Base-by-base conservation (phyloP, 2,329 filamentous ascomycete genomes). In the Penicillium sp. region DNA sequence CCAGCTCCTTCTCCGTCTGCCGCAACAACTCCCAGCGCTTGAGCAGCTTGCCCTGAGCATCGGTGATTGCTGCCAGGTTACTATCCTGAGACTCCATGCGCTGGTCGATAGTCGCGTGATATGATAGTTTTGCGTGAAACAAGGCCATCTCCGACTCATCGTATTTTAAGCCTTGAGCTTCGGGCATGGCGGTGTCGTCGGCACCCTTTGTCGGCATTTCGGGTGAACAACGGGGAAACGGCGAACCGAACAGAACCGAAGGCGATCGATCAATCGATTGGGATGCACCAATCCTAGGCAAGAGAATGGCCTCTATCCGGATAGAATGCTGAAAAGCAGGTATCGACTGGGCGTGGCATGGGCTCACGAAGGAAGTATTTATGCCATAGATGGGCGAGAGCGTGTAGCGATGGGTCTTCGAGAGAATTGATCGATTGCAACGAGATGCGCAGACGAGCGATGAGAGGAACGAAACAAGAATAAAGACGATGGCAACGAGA, bases 81-180 rank as follows among this genome's bases (percentile, higher is more conserved):
- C 63, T 54, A 56, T 74, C 71, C 49, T 71, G 58, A 3, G 70
- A 68, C 27, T 67, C 67, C 58, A 70, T 64, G 29, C 72, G 70
- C 16, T 66, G 65, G 26, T 74, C 71, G 37, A 72, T 69, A 2
- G 72, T 74, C 33, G 71, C 62, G 45, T 73, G 68, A 29, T 74
- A 74, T 10, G 68, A 68, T 19, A 74, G 56, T 53, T 74, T 72
- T 43, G 72, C 72, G 39, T 68, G 68, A 52, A 74, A 74, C 37
- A 73, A 67, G 1, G 70, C 70, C 71, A 74, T 74, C 44, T 74
- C 71, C 47, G 68, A 71, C 62, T 74, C 70, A 54, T 74, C 71
- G 59, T 74, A 74, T 49, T 63, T 69, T 42, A 74, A 58, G 14
- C 71, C 72, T 35, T 68, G 62, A 29, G 65, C 69, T 60, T 74